Evolutionary conservation across 306 rosid genomes (phyloP).

Genomic region (Chamaecrista fasciculata): DNA sequence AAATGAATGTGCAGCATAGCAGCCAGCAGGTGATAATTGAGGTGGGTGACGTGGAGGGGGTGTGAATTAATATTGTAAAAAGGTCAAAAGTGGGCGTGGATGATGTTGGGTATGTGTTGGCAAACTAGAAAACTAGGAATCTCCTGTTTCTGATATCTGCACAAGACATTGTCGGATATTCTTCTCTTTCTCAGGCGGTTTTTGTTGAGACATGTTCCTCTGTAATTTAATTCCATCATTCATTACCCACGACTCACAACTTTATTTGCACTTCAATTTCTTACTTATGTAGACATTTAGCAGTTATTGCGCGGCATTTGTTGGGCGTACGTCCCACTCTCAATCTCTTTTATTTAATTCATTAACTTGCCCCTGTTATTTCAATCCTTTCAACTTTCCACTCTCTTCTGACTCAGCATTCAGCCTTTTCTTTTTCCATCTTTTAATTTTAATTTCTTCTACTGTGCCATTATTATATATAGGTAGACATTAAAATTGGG

Average conservation of each 20-base stretch:
- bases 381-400: neutral
- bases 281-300: neutral
- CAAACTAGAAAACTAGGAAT: conserved; percentile 8
- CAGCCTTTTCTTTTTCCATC: neutral
- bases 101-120: neutral
- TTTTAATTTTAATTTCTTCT: no score
- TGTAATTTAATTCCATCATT: neutral
- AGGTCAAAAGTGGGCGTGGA: neutral
- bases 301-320: neutral
- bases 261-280: neutral
- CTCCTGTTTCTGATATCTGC: conserved; percentile 2
- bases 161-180: neutral
- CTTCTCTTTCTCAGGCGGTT: conserved; percentile 2
- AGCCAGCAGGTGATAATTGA: no score
- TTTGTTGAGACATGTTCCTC: neutral
- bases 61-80: neutral
- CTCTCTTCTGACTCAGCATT: no score
- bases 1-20: no score
- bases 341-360: neutral
- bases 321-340: neutral
- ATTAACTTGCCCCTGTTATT: neutral
- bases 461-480: no score
- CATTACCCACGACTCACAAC: neutral
- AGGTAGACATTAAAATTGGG: no score
- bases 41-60: no score